Evolutionary conservation across 148 eudicot genomes (phyloP), one percentile per base, ranked within the genome.

Genomic region (Rhododendron kiyosumense): DNA sequence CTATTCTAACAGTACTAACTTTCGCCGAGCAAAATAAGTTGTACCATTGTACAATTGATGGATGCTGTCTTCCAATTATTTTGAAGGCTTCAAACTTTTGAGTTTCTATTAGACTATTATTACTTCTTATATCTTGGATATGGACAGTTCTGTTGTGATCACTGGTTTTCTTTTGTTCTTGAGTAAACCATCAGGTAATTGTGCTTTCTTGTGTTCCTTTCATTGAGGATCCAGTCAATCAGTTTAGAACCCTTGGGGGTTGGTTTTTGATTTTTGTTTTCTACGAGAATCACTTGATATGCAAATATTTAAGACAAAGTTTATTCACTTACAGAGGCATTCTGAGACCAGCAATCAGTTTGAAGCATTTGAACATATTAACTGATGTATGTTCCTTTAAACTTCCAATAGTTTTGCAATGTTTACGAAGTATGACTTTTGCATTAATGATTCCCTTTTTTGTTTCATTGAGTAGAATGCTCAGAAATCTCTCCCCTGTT

Each of bases 341-440:
- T 89, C 76, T 97, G 89, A 93, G 98, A 88, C 99, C 98, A 82
- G 97, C 92, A 74, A 88, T 89, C 84, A 92, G 86, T 81, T 84
- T 85, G 89, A 97, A 97, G 94, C 85, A 92, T 89, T 79, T 97
- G 88, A 86, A 90, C 86, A 84, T 90, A 57, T 92, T 95, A 96
- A 82, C 34, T 79, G 92, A 94, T 85, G 99, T 97, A 89, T 91
- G 91, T 84, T 69, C 69, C 52, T 85, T 77, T 49, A 38, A 84
- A 52, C 61, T 86, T 7, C 74, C 30, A 6, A 36, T 32, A 13
- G 34, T 76, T 52, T 15, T 15, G 46, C 15, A 46, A 49, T 12
- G 5, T 34, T 43, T 52, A 69, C 15, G 57, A 80, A 45, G 22
- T 84, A 34, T 7, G 36, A 14, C 30, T 36, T 57, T 85, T 14